Evolutionary conservation across 805 yeast genomes (phyloP).

Genomic region (Ascoidea asiatica): DNA sequence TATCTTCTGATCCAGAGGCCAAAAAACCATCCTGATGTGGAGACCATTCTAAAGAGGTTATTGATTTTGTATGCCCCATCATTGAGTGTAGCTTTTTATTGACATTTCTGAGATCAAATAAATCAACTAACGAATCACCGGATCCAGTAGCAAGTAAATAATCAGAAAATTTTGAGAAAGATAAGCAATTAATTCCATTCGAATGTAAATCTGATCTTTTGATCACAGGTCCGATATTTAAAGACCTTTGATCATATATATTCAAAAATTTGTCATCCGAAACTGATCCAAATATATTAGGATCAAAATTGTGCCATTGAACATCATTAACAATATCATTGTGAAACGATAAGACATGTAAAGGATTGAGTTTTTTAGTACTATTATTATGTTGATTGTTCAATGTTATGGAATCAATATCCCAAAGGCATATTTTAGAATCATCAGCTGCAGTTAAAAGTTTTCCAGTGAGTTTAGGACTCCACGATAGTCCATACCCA

Average conservation of each 20-base stretch:
- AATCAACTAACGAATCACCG: constrained; percentile 47
- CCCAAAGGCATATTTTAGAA: constrained; percentile 48
- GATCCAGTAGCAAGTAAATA: constrained; percentile 60
- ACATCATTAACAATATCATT: constrained; percentile 60
- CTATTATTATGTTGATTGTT: constrained; percentile 1
- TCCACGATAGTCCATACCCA: constrained; percentile 71
- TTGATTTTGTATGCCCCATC: constrained; percentile 68
- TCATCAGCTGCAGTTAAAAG: constrained; percentile 59
- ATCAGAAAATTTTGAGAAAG: constrained; percentile 49
- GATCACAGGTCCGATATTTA: constrained; percentile 12
- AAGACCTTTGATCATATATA: constrained; percentile 38
- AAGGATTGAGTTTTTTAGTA: constrained; percentile 13
- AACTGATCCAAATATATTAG: constrained; percentile 50
- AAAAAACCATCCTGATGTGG: constrained; percentile 66
- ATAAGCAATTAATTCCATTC: constrained; percentile 42
- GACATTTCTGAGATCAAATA: constrained; percentile 49
- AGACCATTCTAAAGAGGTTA: constrained; percentile 66
- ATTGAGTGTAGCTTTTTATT: constrained; percentile 45
- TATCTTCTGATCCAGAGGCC: constrained; percentile 66
- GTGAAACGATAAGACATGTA: constrained; percentile 24
- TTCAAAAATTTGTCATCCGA: constrained; percentile 53
- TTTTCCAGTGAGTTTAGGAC: constrained; percentile 29
- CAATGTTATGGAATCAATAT: constrained; percentile 17
- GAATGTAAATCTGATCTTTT: constrained; percentile 16
- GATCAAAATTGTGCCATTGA: constrained; percentile 49